Evolutionary conservation across 805 yeast species (phyloP).

Genomic region (Kuraishia piskuri): DNA sequence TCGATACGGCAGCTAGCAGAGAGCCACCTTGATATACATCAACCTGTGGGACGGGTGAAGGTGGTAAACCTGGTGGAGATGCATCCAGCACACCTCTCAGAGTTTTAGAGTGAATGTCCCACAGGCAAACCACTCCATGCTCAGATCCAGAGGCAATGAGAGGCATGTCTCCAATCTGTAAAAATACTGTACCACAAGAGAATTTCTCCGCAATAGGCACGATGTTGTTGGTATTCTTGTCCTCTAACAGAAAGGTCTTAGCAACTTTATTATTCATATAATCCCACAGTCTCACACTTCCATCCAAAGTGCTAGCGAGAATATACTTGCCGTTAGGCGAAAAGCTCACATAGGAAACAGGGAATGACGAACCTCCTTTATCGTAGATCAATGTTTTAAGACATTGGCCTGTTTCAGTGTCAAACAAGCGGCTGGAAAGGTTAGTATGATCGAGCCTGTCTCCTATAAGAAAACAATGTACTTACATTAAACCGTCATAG

Average conservation of each 20-base stretch:
- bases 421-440: constrained; percentile 53
- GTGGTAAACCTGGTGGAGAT: background rate
- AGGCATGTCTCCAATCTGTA: constrained; percentile 26
- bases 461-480: background rate
- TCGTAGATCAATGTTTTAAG: constrained; percentile 81
- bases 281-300: constrained; percentile 76
- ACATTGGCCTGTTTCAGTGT: constrained; percentile 84
- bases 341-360: constrained; percentile 65
- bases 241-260: constrained; percentile 39
- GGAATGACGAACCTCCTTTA: constrained; percentile 63
- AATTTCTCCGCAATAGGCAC: constrained; percentile 39
- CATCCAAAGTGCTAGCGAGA: constrained; percentile 74
- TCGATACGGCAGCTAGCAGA: constrained; percentile 21
- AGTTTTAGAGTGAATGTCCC: constrained; percentile 59
- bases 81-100: constrained; percentile 8
- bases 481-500: constrained; percentile 72
- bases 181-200: constrained; percentile 44
- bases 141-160: constrained; percentile 58
- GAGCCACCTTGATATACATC: constrained; percentile 29
- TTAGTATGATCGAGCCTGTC: constrained; percentile 7
- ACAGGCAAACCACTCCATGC: constrained; percentile 39
- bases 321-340: constrained; percentile 78
- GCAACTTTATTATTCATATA: constrained; percentile 74
- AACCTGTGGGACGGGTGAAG: constrained; percentile 31
- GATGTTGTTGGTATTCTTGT: constrained; percentile 3